phyloP scores from a whole-genome alignment of 1,284 basidiomycete species.

The Tremellales sp. region DNA sequence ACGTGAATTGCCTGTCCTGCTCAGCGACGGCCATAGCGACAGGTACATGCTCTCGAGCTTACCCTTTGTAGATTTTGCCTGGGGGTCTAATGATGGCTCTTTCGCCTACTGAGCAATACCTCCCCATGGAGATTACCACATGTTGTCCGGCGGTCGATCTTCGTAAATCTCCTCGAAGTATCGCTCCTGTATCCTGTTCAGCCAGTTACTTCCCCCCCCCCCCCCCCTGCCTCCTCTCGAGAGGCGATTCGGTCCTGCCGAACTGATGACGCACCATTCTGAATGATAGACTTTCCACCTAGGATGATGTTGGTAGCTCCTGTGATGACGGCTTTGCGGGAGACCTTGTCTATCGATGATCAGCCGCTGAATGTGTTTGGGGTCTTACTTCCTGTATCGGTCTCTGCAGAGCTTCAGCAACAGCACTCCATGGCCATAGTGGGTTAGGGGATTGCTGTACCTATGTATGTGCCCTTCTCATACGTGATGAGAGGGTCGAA shows the following conservation, averaged over 20 bases:
- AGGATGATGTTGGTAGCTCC: constrained; percentile 96
- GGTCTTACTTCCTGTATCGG: constrained; percentile 42
- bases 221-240: no score
- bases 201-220: background rate
- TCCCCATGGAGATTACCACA: constrained; percentile 85
- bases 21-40: background rate
- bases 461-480: constrained; percentile 44
- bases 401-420: constrained; percentile 23
- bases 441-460: constrained; percentile 19
- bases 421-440: background rate
- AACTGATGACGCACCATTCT: no score
- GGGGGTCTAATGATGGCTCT: constrained; percentile 71
- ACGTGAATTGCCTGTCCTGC: constrained; percentile 64
- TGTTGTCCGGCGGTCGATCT: constrained; percentile 80
- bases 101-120: constrained; percentile 89
- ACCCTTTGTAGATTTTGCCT: constrained; percentile 60
- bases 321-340: constrained; percentile 83
- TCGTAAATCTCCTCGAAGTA: constrained; percentile 34
- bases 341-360: constrained; percentile 67
- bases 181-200: constrained; percentile 20
- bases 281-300: constrained; percentile 94
- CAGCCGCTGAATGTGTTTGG: background rate
- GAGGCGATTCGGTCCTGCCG: background rate
- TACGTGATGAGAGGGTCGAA: constrained; percentile 43
- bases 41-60: constrained; percentile 1